A percentile compares a stretch with the other conserved stretches of the same genome.
These are phyloP conservation scores for Pichia sp. DNA, from an alignment of 1,139 yeast species.

Conservation along the genomic window DNA sequence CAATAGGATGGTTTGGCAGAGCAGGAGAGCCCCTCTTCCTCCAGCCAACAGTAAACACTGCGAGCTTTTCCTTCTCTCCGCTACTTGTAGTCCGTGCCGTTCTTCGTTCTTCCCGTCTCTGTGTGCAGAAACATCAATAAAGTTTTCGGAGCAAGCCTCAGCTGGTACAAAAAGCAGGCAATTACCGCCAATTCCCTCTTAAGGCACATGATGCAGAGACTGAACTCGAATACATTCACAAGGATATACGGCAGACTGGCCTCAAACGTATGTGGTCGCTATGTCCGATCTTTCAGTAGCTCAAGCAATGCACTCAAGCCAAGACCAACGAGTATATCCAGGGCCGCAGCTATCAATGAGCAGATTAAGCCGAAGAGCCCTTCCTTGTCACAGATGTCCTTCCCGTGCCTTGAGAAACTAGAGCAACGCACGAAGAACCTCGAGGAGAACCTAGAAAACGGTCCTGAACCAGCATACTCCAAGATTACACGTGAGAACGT, in stretches of 20 bases:
- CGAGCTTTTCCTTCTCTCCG: background rate
- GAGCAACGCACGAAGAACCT: slow-evolving; percentile 56
- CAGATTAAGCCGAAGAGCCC: slow-evolving; percentile 41
- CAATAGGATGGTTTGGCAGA: background rate
- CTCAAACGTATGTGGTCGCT: background rate
- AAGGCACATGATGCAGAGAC: background rate
- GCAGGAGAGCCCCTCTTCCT: background rate
- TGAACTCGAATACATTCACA: background rate
- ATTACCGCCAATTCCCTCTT: background rate
- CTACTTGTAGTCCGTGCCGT: too few relatives aligned
- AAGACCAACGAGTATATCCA: slow-evolving; percentile 22
- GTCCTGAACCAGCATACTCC: slow-evolving; percentile 85
- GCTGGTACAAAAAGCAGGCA: background rate
- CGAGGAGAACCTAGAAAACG: slow-evolving; percentile 42
- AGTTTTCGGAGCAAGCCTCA: background rate
- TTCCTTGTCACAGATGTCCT: slow-evolving; percentile 53
- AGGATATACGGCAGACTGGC: background rate
- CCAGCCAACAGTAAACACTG: background rate
- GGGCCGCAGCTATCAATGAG: slow-evolving; percentile 21
- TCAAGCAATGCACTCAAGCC: slow-evolving; percentile 18
- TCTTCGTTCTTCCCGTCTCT: background rate
- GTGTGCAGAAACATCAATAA: background rate
- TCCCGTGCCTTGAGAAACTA: slow-evolving; percentile 80
- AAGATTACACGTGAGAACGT: slow-evolving; percentile 64
- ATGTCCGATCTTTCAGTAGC: slow-evolving; percentile 4